Evolutionary conservation across 225 moss, liverwort and hornwort species (phyloP).

Genomic region (Polytrichum commune): DNA sequence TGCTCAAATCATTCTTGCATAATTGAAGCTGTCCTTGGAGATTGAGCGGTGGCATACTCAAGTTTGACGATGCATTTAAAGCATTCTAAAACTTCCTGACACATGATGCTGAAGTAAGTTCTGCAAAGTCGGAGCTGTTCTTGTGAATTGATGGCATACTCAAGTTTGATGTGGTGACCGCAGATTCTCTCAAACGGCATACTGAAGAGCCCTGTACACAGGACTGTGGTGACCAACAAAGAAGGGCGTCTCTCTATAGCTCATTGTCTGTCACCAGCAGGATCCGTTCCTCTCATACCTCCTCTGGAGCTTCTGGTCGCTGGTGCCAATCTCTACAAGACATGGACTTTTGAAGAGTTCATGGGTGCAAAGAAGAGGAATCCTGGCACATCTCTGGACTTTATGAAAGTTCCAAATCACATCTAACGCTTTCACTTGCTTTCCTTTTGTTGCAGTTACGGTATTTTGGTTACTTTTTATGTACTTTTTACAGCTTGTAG

Average conservation of each 20-base stretch:
- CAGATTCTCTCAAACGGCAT: constrained; percentile 48
- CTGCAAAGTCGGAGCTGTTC: too few species aligned
- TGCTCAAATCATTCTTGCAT: too few species aligned
- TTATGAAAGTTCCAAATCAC: constrained; percentile 30
- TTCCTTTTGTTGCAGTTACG: too few species aligned
- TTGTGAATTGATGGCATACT: too few species aligned
- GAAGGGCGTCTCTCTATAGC: constrained; percentile 42
- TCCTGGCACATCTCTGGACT: constrained; percentile 35
- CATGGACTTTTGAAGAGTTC: constrained; percentile 45
- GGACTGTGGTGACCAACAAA: constrained; percentile 41
- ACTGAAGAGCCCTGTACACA: constrained; percentile 40
- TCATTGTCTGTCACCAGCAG: constrained; percentile 40
- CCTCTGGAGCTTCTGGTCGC: constrained; percentile 33
- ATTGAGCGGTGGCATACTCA: too few species aligned
- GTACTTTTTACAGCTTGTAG: too few species aligned
- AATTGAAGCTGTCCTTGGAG: too few species aligned
- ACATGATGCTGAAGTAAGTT: too few species aligned
- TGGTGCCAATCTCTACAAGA: constrained; percentile 39
- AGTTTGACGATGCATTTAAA: too few species aligned
- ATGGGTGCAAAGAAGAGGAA: constrained; percentile 42
- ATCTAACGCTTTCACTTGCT: background rate
- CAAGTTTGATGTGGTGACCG: background rate
- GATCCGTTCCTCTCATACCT: constrained; percentile 22
- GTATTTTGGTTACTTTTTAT: too few species aligned
- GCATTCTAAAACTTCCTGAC: too few species aligned